A percentile compares a stretch with the other conserved stretches of the same genome.
These are phyloP conservation scores for Ogataea neopini DNA, from an alignment of 805 yeast genomes.

Conservation along the genomic window DNA sequence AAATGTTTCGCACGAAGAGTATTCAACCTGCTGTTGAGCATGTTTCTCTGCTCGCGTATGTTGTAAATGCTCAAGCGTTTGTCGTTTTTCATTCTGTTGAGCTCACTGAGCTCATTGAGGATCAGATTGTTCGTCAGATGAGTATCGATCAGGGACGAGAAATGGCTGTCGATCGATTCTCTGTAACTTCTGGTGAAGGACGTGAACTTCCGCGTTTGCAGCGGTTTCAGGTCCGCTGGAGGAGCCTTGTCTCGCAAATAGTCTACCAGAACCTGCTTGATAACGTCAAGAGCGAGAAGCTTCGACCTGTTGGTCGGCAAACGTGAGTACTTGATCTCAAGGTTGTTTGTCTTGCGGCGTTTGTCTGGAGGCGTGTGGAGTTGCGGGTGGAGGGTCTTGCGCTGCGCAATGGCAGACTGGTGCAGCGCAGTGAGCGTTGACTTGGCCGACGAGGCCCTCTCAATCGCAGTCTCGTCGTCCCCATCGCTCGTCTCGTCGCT, in stretches of 20 bases:
- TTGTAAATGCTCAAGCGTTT: conserved; percentile 33
- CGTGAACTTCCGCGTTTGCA: conserved; percentile 18
- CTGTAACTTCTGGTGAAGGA: conserved; percentile 27
- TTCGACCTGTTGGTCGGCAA: conserved; percentile 31
- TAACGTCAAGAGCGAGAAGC: conserved; percentile 36
- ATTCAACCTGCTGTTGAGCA: conserved; percentile 22
- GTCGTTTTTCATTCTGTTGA: conserved; percentile 32
- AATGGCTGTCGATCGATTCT: conserved; percentile 29
- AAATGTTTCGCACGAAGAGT: conserved; percentile 21
- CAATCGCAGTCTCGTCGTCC: too few relatives aligned
- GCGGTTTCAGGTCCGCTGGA: conserved; percentile 20
- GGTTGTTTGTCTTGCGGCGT: conserved; percentile 9
- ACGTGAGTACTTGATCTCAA: conserved; percentile 29
- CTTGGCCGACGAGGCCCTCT: too few relatives aligned
- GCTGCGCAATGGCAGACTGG: conserved; percentile 2
- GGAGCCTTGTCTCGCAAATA: conserved; percentile 23
- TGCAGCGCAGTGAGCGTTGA: conserved; percentile 3
- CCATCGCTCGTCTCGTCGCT: too few relatives aligned
- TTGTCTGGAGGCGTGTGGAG: conserved; percentile 18
- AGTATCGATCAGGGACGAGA: conserved; percentile 37
- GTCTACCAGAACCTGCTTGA: conserved; percentile 34
- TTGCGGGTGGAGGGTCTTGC: conserved; percentile 7
- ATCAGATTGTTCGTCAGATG: conserved; percentile 37
- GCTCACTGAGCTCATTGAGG: conserved; percentile 30
- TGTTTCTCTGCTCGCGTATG: conserved; percentile 29